These are phyloP conservation scores for Verbascum thapsus DNA, from an alignment of 257 asterid species.

Conservation along the genomic window DNA sequence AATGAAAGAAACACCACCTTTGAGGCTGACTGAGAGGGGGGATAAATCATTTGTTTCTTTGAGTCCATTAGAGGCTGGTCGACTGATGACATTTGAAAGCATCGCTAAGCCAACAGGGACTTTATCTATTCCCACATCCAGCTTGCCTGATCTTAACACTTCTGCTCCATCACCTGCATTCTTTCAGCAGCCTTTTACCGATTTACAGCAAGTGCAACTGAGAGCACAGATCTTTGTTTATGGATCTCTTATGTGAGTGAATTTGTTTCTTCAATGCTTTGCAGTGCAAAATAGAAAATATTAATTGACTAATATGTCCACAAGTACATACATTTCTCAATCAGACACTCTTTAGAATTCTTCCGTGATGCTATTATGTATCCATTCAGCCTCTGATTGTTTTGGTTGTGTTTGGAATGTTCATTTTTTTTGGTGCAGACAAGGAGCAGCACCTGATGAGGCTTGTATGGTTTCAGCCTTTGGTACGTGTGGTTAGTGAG, in stretches of 20 bases:
- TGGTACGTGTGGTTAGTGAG: conserved; percentile 60
- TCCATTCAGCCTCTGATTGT: conserved; percentile 19
- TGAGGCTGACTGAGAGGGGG: conserved; percentile 53
- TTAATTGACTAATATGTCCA: conserved; percentile 1
- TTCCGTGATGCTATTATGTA: conserved; percentile 8
- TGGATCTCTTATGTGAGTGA: conserved; percentile 95
- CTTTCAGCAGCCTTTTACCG: conserved; percentile 93
- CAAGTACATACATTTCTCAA: background rate
- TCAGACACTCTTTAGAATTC: background rate
- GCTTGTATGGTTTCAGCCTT: conserved; percentile 96
- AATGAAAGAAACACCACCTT: conserved; percentile 50
- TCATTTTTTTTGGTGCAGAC: conserved; percentile 70
- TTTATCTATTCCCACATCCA: conserved; percentile 59
- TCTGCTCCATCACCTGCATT: conserved; percentile 57
- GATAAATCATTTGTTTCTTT: conserved; percentile 44
- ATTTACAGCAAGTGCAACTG: conserved; percentile 90
- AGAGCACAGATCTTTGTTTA: conserved; percentile 97
- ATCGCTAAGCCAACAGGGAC: conserved; percentile 47
- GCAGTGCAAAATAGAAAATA: conserved; percentile 2
- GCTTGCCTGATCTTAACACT: conserved; percentile 83
- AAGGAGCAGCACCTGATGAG: conserved; percentile 94
- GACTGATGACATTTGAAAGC: conserved; percentile 53
- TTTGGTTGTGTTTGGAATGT: conserved; percentile 27
- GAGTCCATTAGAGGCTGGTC: conserved; percentile 54
- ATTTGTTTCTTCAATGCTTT: conserved; percentile 15